Conservation (phyloP, 2,329 filamentous ascomycete species). For the Onygenales sp. region DNA sequence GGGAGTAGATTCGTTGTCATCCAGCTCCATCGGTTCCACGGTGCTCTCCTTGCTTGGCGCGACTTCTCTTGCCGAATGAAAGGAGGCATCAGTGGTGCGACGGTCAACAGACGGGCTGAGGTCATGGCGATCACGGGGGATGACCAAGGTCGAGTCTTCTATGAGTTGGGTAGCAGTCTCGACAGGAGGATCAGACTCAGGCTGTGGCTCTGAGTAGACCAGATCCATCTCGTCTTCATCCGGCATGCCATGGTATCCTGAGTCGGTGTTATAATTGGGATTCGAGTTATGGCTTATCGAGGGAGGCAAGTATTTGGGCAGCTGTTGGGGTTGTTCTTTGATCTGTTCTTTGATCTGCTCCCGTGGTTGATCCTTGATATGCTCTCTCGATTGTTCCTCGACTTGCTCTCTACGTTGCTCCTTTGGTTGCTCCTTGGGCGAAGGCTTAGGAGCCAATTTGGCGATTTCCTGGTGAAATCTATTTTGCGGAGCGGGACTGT, state of each 20-base stretch:
- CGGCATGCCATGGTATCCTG: conserved; percentile 39
- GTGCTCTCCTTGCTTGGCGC: conserved; percentile 24
- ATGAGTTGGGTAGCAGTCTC: conserved; percentile 25
- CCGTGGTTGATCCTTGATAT: no score
- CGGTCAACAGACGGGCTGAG: conserved; percentile 21
- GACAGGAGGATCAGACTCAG: conserved; percentile 9
- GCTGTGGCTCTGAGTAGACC: conserved; percentile 4
- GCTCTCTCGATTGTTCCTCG: no score
- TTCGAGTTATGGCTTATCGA: conserved; percentile 29
- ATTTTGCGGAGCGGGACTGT: conserved; percentile 24
- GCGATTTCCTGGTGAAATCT: conserved; percentile 27
- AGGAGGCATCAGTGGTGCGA: conserved; percentile 35
- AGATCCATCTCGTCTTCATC: conserved; percentile 31
- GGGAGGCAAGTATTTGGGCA: conserved; percentile 15
- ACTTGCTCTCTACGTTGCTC: no score
- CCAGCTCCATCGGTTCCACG: conserved; percentile 28
- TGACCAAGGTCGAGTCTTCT: conserved; percentile 18
- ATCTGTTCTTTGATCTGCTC: no score
- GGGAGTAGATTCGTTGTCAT: conserved; percentile 13
- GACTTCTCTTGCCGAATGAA: conserved; percentile 38
- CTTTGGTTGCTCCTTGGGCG: conserved; percentile 11
- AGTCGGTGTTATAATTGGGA: conserved; percentile 34
- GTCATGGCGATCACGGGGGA: conserved; percentile 9
- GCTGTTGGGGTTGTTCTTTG: conserved; percentile 7
- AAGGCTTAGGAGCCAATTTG: conserved; percentile 17